Evolutionary conservation across 129 eudicot genomes (phyloP), one percentile per base, ranked within the genome.

Genomic region (Arctium lappa): DNA sequence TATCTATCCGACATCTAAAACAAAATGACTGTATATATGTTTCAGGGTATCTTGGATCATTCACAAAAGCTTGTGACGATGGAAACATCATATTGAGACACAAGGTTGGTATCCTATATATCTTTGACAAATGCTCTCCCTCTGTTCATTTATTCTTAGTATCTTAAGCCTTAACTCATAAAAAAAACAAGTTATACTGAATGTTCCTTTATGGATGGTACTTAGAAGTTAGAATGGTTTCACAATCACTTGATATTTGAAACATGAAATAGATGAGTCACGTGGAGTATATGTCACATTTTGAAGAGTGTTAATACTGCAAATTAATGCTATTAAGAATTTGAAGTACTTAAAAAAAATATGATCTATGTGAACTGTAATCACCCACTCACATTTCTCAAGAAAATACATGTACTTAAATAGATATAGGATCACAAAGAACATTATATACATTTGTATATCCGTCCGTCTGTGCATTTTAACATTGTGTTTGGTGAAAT

Each of bases 11-110:
- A 72, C 93, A 95, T 92, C 82, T 95, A 62, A 92, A 91, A 85
- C 88, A 68, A 36, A 65, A 85, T 69, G 97, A 94, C 80, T 85
- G 65, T 68, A 83, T 94, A 44, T 94, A 89, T 77, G 94, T 92
- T 76, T 89, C 94, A 29, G 97, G 97, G 44, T 74, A 69, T 39
- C 82, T 94, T 6, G 39, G 53, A 66, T 89, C 89, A 29, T 84
- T 36, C 74, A 72, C 32, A 32, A 86, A 76, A 81, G 32, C 63
- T 39, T 76, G 30, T 66, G 83, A 79, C 39, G n/a, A 80, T 42
- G 94, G 91, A 74, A 82, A 78, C 34, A 32, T 50, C 53, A 82
- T 32, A 16, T 68, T 33, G 27, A 10, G 5, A 37, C 82, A 83
- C 72, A 75, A 84, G 91, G 98, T 94, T 80, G 29, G 88, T 68